Evolutionary conservation across 805 yeast genomes (phyloP).

Genomic region (Metschnikowia bowlesiae): DNA sequence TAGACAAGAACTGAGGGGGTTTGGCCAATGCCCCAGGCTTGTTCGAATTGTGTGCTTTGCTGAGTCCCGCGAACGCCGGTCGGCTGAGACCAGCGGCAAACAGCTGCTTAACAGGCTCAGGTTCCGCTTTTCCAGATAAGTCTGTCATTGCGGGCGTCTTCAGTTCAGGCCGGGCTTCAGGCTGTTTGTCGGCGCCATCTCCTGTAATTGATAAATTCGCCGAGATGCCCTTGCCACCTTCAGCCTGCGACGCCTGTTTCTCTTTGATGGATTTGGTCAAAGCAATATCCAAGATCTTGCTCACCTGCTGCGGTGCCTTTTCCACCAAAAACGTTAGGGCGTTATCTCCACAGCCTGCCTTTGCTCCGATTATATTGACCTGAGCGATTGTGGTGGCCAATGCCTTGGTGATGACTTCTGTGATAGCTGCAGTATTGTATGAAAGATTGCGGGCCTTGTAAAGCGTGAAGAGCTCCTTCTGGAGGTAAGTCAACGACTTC

Average conservation of each 20-base stretch:
- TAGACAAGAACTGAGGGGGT: slow-evolving; percentile 38
- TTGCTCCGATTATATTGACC: slow-evolving; percentile 82
- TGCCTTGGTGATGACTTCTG: slow-evolving; percentile 83
- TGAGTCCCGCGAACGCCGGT: slow-evolving; percentile 22
- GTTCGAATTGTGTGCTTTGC: slow-evolving; percentile 25
- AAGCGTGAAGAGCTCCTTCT: slow-evolving; percentile 76
- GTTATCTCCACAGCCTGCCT: slow-evolving; percentile 74
- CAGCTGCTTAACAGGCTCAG: slow-evolving; percentile 22
- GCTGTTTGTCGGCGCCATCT: background rate
- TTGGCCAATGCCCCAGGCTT: slow-evolving; percentile 29
- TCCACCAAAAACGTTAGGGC: slow-evolving; percentile 76
- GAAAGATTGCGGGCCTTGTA: slow-evolving; percentile 70
- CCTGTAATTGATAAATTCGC: background rate
- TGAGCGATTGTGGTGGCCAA: slow-evolving; percentile 90
- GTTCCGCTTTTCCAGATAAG: background rate
- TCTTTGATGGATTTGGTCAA: slow-evolving; percentile 68
- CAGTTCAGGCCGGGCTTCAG: background rate
- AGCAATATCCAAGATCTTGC: slow-evolving; percentile 74
- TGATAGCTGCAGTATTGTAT: slow-evolving; percentile 75
- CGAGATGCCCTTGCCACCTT: slow-evolving; percentile 6
- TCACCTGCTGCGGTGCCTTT: slow-evolving; percentile 75
- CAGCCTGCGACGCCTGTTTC: slow-evolving; percentile 23
- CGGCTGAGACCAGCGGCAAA: slow-evolving; percentile 22
- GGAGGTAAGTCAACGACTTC: slow-evolving; percentile 75
- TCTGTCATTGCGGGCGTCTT: background rate